A percentile compares a stretch with the other conserved stretches of the same genome.
These are phyloP conservation scores for Fusarium vanettenii DNA, from an alignment of 2,329 filamentous ascomycete genomes.

Conservation along the genomic window DNA sequence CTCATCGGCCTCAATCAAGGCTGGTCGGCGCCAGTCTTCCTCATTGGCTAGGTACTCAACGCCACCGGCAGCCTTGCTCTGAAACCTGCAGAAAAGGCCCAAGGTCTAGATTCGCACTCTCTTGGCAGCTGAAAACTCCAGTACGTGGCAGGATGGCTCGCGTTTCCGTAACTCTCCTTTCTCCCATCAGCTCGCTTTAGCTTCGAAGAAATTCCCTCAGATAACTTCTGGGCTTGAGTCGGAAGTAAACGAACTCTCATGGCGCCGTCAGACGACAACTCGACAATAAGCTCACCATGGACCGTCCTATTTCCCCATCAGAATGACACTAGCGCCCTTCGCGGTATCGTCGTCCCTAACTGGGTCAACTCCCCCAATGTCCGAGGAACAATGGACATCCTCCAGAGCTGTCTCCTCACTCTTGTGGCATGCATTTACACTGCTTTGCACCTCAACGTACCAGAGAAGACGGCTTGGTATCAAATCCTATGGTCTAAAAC, in stretches of 20 bases:
- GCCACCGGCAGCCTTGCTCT: neutral
- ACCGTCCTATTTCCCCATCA: neutral
- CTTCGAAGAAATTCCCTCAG: neutral
- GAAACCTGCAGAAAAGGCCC: neutral
- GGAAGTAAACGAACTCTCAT: neutral
- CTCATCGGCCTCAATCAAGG: neutral
- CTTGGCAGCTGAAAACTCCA: neutral
- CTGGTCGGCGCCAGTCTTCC: neutral
- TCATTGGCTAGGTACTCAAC: neutral
- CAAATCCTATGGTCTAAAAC: slow-evolving; percentile 32
- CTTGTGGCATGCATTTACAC: slow-evolving; percentile 51
- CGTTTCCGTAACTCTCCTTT: neutral
- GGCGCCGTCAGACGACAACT: neutral
- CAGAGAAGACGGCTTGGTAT: slow-evolving; percentile 18
- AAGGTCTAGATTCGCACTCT: neutral
- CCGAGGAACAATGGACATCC: slow-evolving; percentile 32
- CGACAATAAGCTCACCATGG: neutral
- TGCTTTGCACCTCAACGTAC: slow-evolving; percentile 52
- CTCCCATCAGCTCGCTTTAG: neutral
- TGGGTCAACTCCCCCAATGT: neutral
- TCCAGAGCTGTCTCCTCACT: slow-evolving; percentile 49
- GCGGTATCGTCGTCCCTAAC: neutral
- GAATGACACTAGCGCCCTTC: neutral
- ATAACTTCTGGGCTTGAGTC: neutral
- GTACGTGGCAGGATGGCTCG: neutral